Evolutionary conservation across 2,329 filamentous ascomycete species (phyloP), one percentile per base, ranked within the genome.

Genomic region (Pseudogymnoascus sp.): DNA sequence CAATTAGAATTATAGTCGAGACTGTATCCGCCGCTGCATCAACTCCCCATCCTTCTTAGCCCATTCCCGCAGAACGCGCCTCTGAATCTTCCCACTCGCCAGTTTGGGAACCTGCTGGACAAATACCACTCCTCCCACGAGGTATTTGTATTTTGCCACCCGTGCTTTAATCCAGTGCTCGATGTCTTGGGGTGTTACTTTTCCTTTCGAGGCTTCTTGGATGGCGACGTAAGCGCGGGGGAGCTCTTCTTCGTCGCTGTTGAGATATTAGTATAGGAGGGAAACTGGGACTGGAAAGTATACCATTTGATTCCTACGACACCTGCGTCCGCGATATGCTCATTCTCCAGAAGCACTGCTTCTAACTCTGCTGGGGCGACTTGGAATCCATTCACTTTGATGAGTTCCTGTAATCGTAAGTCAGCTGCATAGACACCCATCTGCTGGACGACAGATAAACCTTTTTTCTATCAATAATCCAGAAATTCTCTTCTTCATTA

Each of bases 281-380:
- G 14, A 3, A 55, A 55, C 11, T 19, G n/a, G 19, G 7, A 8
- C 4, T 12, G 5, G 45, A 14, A 11, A 33, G 26, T 1, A 11
- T 55, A 55, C 49, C 81, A 64, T n/a, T 72, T 76, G 61, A 83
- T 79, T 19, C 82, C 81, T 1, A 83, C 80, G 0, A 79, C 81
- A 4, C 81, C 83, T 6, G 80, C 81, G 67, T 84, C 81, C 3
- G 79, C 78, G 14, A 84, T 69, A 37, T 78, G 73, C n/a, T 80
- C 74, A 55, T 81, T 77, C 64, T 81, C 78, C 0, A 83, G 71
- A 0, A 84, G 73, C 0, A 78, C 76, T 0, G 78, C 78, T 70
- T 83, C 80, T 0, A 83, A 74, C 65, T 86, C 83, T 1, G 83
- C 83, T 0, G 83, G 83, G 0, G 83, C 82, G 4, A 86, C 83